A percentile compares a stretch with the other conserved stretches of the same genome.
Conservation (phyloP, 257 asterid species). For the Solanum pinnatisectum region DNA sequence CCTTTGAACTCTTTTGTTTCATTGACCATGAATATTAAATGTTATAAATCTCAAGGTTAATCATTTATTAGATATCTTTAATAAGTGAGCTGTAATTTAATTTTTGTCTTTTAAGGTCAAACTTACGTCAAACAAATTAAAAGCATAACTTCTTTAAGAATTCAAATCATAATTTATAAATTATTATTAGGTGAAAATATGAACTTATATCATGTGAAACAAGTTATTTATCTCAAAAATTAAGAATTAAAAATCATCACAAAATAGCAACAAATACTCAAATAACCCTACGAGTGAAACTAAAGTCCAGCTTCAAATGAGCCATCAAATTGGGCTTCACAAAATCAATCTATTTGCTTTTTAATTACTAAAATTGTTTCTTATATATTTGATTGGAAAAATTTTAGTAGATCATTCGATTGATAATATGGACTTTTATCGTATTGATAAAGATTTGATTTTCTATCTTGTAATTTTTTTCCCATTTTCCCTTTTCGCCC, state of each 20-base stretch:
- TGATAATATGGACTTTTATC: too few species aligned
- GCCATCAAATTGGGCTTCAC: background rate
- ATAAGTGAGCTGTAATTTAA: background rate
- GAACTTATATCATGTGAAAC: background rate
- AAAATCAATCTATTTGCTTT: background rate
- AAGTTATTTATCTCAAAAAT: too few species aligned
- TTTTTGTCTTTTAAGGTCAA: background rate
- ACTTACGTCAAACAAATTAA: background rate
- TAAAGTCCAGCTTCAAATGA: background rate
- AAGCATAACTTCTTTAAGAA: too few species aligned
- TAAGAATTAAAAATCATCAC: background rate
- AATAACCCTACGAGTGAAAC: background rate
- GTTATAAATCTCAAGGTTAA: background rate
- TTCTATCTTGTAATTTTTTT: too few species aligned
- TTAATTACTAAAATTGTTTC: too few species aligned
- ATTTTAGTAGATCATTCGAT: too few species aligned
- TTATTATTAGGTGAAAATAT: background rate
- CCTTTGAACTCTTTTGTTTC: background rate
- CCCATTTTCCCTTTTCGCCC: too few species aligned
- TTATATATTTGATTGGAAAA: too few species aligned
- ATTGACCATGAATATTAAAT: background rate
- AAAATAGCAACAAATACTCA: background rate
- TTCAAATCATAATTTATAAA: background rate
- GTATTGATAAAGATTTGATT: too few species aligned
- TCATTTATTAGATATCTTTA: background rate